These are phyloP conservation scores for Xylariales sp. DNA, from an alignment of 2,329 filamentous ascomycete genomes.

Conservation along the genomic window DNA sequence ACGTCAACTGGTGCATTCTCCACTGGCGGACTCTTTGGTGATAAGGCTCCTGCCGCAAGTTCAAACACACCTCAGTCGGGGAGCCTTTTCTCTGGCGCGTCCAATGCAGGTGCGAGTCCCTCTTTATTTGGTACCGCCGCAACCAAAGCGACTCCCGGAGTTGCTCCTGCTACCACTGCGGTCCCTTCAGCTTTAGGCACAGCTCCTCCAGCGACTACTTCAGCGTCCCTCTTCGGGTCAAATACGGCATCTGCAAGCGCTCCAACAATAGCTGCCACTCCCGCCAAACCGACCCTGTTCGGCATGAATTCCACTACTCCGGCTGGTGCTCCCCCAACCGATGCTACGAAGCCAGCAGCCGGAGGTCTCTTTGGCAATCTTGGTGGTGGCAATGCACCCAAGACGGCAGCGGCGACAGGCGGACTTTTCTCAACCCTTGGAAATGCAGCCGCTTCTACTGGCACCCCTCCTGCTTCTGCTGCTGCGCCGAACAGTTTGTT, in stretches of 20 bases:
- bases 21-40: slow-evolving; percentile 21
- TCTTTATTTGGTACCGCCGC: slow-evolving; percentile 16
- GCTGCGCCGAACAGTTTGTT: slow-evolving; percentile 20
- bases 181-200: too few relatives aligned
- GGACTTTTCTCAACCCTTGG: slow-evolving; percentile 17
- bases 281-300: slow-evolving; percentile 42
- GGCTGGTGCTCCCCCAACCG: slow-evolving; percentile 47
- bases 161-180: slow-evolving; percentile 1
- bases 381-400: slow-evolving; percentile 22
- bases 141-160: slow-evolving; percentile 14
- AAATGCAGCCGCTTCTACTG: slow-evolving; percentile 13
- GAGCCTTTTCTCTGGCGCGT: slow-evolving; percentile 18
- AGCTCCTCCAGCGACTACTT: too few relatives aligned
- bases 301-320: slow-evolving; percentile 49
- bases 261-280: slow-evolving; percentile 27
- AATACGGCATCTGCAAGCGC: slow-evolving; percentile 1
- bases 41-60: slow-evolving; percentile 15
- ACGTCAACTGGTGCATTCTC: slow-evolving; percentile 14
- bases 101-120: slow-evolving; percentile 8
- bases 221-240: neutral
- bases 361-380: slow-evolving; percentile 19
- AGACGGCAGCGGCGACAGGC: slow-evolving; percentile 21
- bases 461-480: neutral
- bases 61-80: slow-evolving; percentile 16
- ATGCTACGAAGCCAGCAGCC: slow-evolving; percentile 21